Conservation (phyloP, 352 stramenopile species). For the Blastocystis sp. region DNA sequence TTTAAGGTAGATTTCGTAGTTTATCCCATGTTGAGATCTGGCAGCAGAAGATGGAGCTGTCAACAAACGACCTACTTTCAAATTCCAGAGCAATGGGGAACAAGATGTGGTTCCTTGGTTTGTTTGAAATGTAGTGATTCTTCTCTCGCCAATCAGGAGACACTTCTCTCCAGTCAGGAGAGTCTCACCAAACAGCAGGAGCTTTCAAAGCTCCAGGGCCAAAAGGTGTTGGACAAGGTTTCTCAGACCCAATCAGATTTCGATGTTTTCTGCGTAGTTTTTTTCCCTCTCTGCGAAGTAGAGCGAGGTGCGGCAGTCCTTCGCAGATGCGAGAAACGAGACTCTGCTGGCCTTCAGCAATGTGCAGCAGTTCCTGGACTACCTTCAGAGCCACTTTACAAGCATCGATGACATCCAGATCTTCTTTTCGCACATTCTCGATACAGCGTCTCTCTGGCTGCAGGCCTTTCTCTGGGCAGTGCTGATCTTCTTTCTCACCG, state of each 20-base stretch:
- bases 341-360: background rate
- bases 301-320: background rate
- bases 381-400: background rate
- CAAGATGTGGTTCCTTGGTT: background rate
- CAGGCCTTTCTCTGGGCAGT: background rate
- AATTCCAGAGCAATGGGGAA: background rate
- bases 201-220: background rate
- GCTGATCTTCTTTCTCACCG: background rate
- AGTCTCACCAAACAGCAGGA: background rate
- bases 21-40: background rate
- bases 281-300: background rate
- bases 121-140: background rate
- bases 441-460: background rate
- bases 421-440: background rate
- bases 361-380: background rate
- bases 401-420: background rate
- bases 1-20: background rate
- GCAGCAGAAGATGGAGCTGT: slow-evolving; percentile 2
- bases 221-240: background rate
- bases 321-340: background rate
- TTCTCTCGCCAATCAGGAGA: background rate
- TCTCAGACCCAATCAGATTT: background rate
- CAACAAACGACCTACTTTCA: background rate
- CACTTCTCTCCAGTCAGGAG: background rate
- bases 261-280: background rate